A percentile compares a stretch with the other conserved stretches of the same genome.
phyloP scores from a whole-genome alignment of 768 basidiomycete genomes.

The Rhizopogon vesiculosus region DNA sequence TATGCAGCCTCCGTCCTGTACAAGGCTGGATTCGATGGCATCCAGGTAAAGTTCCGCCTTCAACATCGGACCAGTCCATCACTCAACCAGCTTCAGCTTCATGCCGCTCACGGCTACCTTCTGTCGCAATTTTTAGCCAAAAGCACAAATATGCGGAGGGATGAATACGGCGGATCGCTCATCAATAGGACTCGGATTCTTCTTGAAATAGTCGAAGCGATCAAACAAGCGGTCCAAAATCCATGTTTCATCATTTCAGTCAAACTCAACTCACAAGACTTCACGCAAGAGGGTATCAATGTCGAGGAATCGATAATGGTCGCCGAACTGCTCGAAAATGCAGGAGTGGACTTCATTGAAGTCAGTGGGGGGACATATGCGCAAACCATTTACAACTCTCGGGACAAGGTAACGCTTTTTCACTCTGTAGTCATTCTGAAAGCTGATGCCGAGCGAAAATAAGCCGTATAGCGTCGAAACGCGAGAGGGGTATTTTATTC shows the following conservation, averaged over 20 bases:
- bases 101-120: conserved; percentile 39
- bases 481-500: conserved; percentile 26
- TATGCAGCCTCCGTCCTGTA: conserved; percentile 50
- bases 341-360: conserved; percentile 36
- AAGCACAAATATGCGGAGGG: conserved; percentile 42
- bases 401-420: conserved; percentile 8
- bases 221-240: conserved; percentile 33
- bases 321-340: conserved; percentile 27
- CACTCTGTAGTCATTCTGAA: too few species aligned
- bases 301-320: conserved; percentile 27
- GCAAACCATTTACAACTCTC: not conserved
- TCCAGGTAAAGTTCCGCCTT: conserved; percentile 31
- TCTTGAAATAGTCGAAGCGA: conserved; percentile 41
- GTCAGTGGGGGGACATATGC: conserved; percentile 37
- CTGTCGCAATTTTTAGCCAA: conserved; percentile 45
- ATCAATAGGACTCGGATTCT: conserved; percentile 47
- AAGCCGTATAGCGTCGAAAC: conserved; percentile 4
- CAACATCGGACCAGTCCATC: not conserved
- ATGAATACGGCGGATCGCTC: conserved; percentile 52
- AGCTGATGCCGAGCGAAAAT: conserved; percentile 1
- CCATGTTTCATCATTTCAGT: conserved; percentile 27
- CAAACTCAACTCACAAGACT: conserved; percentile 29
- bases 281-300: conserved; percentile 22
- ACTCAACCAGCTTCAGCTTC: conserved; percentile 25
- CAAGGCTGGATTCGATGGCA: conserved; percentile 65